phyloP scores from a whole-genome alignment of 2,329 filamentous ascomycete species.

The Phoma sp. region DNA sequence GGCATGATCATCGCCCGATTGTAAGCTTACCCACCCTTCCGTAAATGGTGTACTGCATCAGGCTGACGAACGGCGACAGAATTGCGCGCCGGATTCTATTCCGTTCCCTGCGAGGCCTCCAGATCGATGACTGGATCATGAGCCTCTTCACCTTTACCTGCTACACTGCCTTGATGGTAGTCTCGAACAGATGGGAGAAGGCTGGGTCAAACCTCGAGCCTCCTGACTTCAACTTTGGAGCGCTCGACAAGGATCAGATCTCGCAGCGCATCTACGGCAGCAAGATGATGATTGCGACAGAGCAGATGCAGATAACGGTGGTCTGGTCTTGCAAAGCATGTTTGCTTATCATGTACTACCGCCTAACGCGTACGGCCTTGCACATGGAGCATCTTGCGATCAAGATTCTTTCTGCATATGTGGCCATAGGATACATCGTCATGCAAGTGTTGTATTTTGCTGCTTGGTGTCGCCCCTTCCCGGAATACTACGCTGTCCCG shows the following conservation, averaged over 20 bases:
- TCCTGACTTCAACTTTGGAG: slow-evolving; percentile 53
- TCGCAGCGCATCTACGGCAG: slow-evolving; percentile 37
- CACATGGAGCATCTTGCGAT: slow-evolving; percentile 43
- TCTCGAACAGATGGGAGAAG: slow-evolving; percentile 53
- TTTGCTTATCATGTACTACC: slow-evolving; percentile 60
- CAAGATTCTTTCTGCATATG: slow-evolving; percentile 55
- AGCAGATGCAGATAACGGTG: slow-evolving; percentile 59
- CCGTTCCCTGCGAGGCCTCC: slow-evolving; percentile 56
- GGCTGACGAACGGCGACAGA: slow-evolving; percentile 31
- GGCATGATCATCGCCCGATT: slow-evolving; percentile 50
- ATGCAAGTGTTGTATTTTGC: slow-evolving; percentile 59
- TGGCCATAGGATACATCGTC: slow-evolving; percentile 54
- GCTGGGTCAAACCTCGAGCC: slow-evolving; percentile 53
- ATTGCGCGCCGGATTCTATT: slow-evolving; percentile 55
- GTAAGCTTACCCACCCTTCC: slow-evolving; percentile 29
- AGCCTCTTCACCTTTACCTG: slow-evolving; percentile 53
- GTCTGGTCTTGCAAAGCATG: slow-evolving; percentile 61
- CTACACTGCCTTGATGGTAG: slow-evolving; percentile 58
- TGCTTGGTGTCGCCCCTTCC: slow-evolving; percentile 61
- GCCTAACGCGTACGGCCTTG: slow-evolving; percentile 51
- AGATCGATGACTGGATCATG: slow-evolving; percentile 65
- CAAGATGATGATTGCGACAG: slow-evolving; percentile 60
- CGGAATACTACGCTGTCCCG: slow-evolving; percentile 60
- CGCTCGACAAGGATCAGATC: slow-evolving; percentile 47
- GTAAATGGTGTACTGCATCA: slow-evolving; percentile 2